Percentiles rank a stretch among this genome's conserved stretches.
phyloP scores from a whole-genome alignment of 495 filamentous ascomycete genomes.

The Penicillium arizonense region DNA sequence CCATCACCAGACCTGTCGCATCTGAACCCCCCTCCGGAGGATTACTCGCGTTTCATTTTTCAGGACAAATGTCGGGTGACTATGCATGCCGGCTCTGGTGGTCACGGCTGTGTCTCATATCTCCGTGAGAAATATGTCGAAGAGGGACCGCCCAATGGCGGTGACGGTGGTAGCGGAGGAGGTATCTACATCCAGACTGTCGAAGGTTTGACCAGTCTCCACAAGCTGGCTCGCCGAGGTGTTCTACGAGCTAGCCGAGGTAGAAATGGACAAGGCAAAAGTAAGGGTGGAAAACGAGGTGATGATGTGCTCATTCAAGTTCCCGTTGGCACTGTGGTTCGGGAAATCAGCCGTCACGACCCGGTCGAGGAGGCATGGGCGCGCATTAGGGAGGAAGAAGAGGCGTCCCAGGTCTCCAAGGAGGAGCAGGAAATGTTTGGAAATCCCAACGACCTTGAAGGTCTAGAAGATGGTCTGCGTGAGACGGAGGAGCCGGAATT shows the following conservation, averaged over 20 bases:
- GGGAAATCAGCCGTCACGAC: conserved; percentile 76
- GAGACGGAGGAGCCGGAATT: conserved; percentile 29
- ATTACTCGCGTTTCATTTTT: conserved; percentile 80
- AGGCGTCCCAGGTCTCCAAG: conserved; percentile 19
- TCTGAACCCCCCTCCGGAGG: conserved; percentile 74
- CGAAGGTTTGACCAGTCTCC: conserved; percentile 82
- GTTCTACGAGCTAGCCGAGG: conserved; percentile 76
- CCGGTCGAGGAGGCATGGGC: conserved; percentile 65
- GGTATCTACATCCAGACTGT: conserved; percentile 94
- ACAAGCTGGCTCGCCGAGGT: conserved; percentile 81
- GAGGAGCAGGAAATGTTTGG: conserved; percentile 11
- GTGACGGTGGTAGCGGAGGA: conserved; percentile 88
- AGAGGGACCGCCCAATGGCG: conserved; percentile 93
- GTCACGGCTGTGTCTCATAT: conserved; percentile 91
- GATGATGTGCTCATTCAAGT: conserved; percentile 86
- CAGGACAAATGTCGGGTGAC: conserved; percentile 79
- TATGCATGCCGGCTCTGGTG: conserved; percentile 74
- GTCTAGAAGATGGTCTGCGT: conserved; percentile 24
- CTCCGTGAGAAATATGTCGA: conserved; percentile 83
- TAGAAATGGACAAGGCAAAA: conserved; percentile 82
- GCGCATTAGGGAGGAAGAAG: conserved; percentile 24
- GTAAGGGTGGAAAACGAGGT: conserved; percentile 74
- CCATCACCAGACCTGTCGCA: conserved; percentile 48
- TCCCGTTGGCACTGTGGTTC: conserved; percentile 87
- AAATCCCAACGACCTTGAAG: conserved; percentile 1